A percentile compares a stretch with the other conserved stretches of the same genome.
These are phyloP conservation scores for Knufia petricola DNA, from an alignment of 2,329 filamentous ascomycete genomes.

Conservation along the genomic window DNA sequence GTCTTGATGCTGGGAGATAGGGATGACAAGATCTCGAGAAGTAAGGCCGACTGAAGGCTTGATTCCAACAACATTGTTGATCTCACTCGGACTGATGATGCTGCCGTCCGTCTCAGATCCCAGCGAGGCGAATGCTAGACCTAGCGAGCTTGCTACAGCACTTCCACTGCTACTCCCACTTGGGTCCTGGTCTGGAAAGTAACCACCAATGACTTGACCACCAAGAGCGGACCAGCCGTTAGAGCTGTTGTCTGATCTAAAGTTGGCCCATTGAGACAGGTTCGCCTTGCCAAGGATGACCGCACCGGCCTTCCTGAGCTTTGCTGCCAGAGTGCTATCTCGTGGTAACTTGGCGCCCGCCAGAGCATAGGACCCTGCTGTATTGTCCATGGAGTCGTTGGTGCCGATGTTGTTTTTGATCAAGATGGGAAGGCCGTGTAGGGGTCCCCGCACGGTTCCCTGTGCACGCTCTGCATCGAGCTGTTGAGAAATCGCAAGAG, in stretches of 20 bases:
- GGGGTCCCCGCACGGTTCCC: constrained; percentile 41
- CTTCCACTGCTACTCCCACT: constrained; percentile 53
- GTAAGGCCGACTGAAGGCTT: constrained; percentile 59
- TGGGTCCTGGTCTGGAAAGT: constrained; percentile 53
- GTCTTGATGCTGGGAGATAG: constrained; percentile 39
- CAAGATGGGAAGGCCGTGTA: constrained; percentile 57
- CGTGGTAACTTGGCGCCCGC: constrained; percentile 47
- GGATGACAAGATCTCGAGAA: constrained; percentile 53
- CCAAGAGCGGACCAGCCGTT: constrained; percentile 58
- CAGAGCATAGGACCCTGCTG: constrained; percentile 55
- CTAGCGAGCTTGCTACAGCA: constrained; percentile 50
- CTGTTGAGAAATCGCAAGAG: constrained; percentile 38
- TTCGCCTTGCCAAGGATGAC: constrained; percentile 59
- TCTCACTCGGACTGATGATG: constrained; percentile 46
- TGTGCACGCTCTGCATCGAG: constrained; percentile 41
- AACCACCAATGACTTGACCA: constrained; percentile 53
- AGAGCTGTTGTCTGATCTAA: constrained; percentile 43
- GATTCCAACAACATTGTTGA: constrained; percentile 57
- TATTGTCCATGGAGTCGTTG: constrained; percentile 52
- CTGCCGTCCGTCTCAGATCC: constrained; percentile 58
- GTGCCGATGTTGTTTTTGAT: constrained; percentile 62
- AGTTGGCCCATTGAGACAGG: constrained; percentile 57
- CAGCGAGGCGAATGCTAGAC: constrained; percentile 48
- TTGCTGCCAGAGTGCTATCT: constrained; percentile 51
- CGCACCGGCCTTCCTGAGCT: constrained; percentile 51